Evolutionary conservation across 176 grass and related monocot genomes (phyloP).

Genomic region (Paspalum notatum): DNA sequence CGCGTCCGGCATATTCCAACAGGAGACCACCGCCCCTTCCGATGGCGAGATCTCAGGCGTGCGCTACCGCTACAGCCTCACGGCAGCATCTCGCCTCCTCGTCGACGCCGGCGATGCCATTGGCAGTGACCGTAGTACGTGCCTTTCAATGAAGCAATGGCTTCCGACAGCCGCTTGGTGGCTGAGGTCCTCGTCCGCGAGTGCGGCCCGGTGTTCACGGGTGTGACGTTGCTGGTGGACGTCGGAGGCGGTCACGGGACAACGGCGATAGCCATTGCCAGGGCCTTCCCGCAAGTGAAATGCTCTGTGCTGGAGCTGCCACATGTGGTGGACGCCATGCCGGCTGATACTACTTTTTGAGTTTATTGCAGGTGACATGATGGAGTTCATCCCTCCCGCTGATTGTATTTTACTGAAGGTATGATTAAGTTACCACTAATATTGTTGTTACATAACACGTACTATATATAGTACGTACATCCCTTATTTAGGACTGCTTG

Average conservation of each 20-base stretch:
- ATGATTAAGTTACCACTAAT: not conserved
- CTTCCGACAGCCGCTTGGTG: not conserved
- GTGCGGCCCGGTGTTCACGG: not conserved
- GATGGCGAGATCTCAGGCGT: not conserved
- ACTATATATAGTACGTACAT: too few species aligned
- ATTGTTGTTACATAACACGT: too few species aligned
- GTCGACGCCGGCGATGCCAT: not conserved
- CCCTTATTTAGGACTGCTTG: too few species aligned
- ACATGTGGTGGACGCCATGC: not conserved
- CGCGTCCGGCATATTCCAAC: not conserved
- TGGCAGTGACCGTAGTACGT: not conserved
- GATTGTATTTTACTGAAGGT: not conserved
- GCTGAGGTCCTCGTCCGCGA: not conserved
- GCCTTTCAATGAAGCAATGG: not conserved
- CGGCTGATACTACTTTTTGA: not conserved
- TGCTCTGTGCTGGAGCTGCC: constrained; percentile 9
- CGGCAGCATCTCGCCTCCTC: constrained; percentile 32
- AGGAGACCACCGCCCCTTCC: not conserved
- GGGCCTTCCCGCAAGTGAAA: not conserved
- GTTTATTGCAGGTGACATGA: not conserved
- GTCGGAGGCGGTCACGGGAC: not conserved
- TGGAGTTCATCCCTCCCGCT: not conserved
- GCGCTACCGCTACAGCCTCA: constrained; percentile 52
- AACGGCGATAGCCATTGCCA: not conserved
- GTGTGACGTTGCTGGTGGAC: not conserved